Evolutionary conservation across 805 yeast species (phyloP).

Genomic region (Naumovozyma baii): DNA sequence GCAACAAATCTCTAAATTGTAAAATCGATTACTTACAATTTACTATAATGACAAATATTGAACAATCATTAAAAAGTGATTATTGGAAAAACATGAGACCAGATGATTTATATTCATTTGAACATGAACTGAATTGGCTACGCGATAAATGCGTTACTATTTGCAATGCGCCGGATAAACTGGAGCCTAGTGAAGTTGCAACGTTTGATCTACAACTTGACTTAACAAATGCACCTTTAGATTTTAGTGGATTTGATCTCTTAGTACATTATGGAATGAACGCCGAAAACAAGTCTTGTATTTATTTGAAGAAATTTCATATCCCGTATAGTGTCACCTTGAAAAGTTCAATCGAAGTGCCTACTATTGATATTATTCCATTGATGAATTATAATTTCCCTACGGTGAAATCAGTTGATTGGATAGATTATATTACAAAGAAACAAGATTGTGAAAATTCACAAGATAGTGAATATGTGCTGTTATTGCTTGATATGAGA

Average conservation of each 20-base stretch:
- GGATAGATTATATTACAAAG: constrained; percentile 20
- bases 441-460: too few relatives aligned
- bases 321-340: constrained; percentile 29
- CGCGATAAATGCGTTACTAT: constrained; percentile 14
- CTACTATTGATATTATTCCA: constrained; percentile 65
- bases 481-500: constrained; percentile 64
- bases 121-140: constrained; percentile 20
- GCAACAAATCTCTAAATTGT: constrained; percentile 23
- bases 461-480: constrained; percentile 41
- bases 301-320: constrained; percentile 18
- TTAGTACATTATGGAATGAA: constrained; percentile 23
- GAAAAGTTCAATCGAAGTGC: constrained; percentile 53
- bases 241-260: constrained; percentile 17
- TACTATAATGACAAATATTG: constrained; percentile 17
- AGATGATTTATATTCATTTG: constrained; percentile 23
- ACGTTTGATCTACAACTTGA: constrained; percentile 20
- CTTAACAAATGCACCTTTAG: constrained; percentile 15
- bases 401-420: constrained; percentile 15
- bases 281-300: constrained; percentile 7
- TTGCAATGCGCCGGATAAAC: constrained; percentile 10
- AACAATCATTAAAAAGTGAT: constrained; percentile 17
- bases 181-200: constrained; percentile 18
- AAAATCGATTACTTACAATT: constrained; percentile 19
- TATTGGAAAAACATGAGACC: constrained; percentile 23
- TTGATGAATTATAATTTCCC: constrained; percentile 30